Base-by-base conservation (phyloP, 805 yeast species). In the Suhomyces kilbournensis region DNA sequence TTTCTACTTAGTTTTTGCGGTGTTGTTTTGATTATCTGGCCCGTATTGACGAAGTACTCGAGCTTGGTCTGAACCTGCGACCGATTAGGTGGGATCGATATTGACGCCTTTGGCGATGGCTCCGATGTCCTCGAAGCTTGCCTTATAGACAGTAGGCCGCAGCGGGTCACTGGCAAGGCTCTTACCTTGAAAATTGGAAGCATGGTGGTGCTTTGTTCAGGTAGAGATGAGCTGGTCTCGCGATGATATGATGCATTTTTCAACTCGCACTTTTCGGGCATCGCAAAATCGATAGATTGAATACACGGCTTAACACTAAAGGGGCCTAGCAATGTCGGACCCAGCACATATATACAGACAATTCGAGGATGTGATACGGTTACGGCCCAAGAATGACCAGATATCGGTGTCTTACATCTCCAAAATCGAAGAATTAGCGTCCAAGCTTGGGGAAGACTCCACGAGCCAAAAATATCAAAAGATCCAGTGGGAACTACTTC, bases 21-120 rank as follows among this genome's bases (percentile, higher is more conserved):
- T 7, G 65, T 58, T 15, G 51, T 45, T 15, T 51, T 57, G 34
- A 58, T 45, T 32, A 68, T 55, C 48, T 66, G 64, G 6, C 74
- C 72, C 0, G 71, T 64, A 35, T 68, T 63, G 10, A 64, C 44
- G 46, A 65, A 68, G 54, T 65, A 57, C n/a, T 61, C 56, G 25
- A 71, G 62, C 44, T 69, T 66, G 17, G 60, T 44, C 46, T 52
- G 57, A 17, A 61, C 50, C 46, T 58, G 53, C 34, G 62, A 54
- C 45, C 30, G 28, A 8, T 38, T n/a, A 4, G 42, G 42, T 17
- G 35, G 12, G 15, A 9, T 32, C 35, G 35, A n/a, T 32, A 32
- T 32, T n/a, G 35, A n/a, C n/a, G 15, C 35, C 34, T 7, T 30
- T 15, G 7, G 34, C 34, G 7, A 30, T 2, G 15, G 8, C 17